Evolutionary conservation across 1,284 basidiomycete species (phyloP), one percentile per base, ranked within the genome.

Genomic region (Microbotryum intermedium): DNA sequence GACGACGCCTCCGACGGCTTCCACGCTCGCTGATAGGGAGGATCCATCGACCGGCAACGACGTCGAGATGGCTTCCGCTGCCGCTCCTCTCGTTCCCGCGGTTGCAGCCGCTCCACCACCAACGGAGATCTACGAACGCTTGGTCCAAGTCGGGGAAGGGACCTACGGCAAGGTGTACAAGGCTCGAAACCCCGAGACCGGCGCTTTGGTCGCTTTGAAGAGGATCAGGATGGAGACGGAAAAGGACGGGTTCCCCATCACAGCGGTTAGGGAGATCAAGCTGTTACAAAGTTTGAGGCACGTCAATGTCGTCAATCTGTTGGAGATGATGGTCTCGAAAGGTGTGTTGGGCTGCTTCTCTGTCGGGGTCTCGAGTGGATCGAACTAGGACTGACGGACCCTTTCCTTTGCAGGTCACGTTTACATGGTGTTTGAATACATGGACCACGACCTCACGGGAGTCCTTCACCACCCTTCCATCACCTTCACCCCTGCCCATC

Each of bases 121-220:
- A 11, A 60, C 57, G 28, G 79, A 81, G 62, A 71, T 93, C 16
- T 99, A 98, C 75, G 83, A 84, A 55, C 88, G 93, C 58, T 80
- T 98, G 43, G 87, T 83, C 55, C 93, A 97, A 72, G 95, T 99
- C 42, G 95, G 95, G 20, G 94, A 98, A 74, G 95, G 95, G 3
- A 99, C 95, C 2, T 99, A 98, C 73, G 95, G 95, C 20, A 97
- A 99, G 74, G 95, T 99, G 0, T 99, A 97, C 80, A 99, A 99
- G 76, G 95, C 95, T 1, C 82, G 84, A 55, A 92, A 92, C 67
- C 84, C 83, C 13, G 78, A 84, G 43, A 87, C 83, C 18, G 86
- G 84, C 25, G 75, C 81, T 4, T 79, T 87, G 60, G 92, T 97
- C 29, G 95, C 95, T 5, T 78, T 99, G 61, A 99, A 99, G 78